phyloP scores from a whole-genome alignment of 169 alveolate genomes.

The Cryptosporidium bovis region DNA sequence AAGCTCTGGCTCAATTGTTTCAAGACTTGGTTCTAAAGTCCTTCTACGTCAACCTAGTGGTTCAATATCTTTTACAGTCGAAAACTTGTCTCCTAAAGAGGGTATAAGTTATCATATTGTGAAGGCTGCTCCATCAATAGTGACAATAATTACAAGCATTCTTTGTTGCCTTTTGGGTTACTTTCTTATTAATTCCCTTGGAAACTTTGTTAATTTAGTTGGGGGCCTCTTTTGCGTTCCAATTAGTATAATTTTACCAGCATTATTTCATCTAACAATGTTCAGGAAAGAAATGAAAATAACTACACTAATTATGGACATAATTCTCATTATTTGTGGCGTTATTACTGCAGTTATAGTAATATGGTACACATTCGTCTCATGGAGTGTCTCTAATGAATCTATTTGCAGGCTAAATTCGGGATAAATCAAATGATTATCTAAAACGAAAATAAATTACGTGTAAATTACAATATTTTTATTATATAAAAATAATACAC shows the following conservation, averaged over 20 bases:
- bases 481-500: not conserved
- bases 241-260: slow-evolving; percentile 63
- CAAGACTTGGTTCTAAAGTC: slow-evolving; percentile 28
- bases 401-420: slow-evolving; percentile 28
- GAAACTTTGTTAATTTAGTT: slow-evolving; percentile 69
- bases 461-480: not conserved
- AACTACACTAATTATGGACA: slow-evolving; percentile 2
- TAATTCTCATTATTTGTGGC: slow-evolving; percentile 23
- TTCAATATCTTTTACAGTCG: slow-evolving; percentile 24
- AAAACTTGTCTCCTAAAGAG: not conserved
- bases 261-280: slow-evolving; percentile 28
- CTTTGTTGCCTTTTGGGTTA: slow-evolving; percentile 39
- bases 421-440: not conserved
- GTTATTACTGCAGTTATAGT: slow-evolving; percentile 24
- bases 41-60: slow-evolving; percentile 65
- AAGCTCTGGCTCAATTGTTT: slow-evolving; percentile 6
- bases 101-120: not conserved
- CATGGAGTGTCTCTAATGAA: slow-evolving; percentile 48
- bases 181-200: slow-evolving; percentile 52
- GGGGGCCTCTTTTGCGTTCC: slow-evolving; percentile 70
- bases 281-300: not conserved
- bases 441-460: not conserved
- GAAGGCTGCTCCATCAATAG: slow-evolving; percentile 37
- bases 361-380: slow-evolving; percentile 45
- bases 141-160: slow-evolving; percentile 17